Evolutionary conservation across 75 land plant genomes (phyloP), one percentile per base, ranked within the genome.

Genomic region (Cryptomeria japonica): DNA sequence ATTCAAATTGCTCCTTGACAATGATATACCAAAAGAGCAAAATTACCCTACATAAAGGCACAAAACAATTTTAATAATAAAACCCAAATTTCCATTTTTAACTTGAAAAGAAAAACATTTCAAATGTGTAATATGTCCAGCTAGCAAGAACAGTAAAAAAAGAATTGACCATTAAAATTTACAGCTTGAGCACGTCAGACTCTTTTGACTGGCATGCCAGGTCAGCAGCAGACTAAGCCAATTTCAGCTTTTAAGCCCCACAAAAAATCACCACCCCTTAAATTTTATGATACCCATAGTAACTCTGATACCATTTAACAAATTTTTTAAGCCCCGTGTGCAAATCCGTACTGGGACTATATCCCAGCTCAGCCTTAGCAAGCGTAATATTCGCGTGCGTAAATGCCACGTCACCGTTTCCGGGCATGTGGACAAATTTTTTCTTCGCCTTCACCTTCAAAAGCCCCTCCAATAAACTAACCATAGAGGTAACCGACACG

Each of bases 331-430:
- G 87, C 49, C 97, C 97, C 39, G 95, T 93, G 44, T 91, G 90
- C 90, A 96, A 90, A 89, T 96, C 93, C 61, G 95, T 95, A 22
- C 89, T 93, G 13, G 97, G 97, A 53, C 72, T 91, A 79, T 95
- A 95, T 88, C 95, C 96, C 78, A 96, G 80, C 38, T 91, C 96
- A 4, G 11, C 68, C 86, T 87, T 64, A 36, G 97, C 97, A 13
- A 80, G 72, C 79, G 91, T 93, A 73, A 96, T 90, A 83, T 96
- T 96, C 51, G 97, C 97, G 87, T 96, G 96, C 14, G 97, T 96
- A 92, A 94, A 96, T 56, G 96, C 93, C 70, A 96, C 97, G 91
- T 96, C 97, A 56, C 97, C 97, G 88, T 95, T 96, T 68, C 96
- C 94, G 9, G 97, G 97, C 97, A 96, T 96, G n/a, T 93, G 91